Evolutionary conservation across 257 asterid genomes (phyloP).

Genomic region (Nicotiana benthamiana): DNA sequence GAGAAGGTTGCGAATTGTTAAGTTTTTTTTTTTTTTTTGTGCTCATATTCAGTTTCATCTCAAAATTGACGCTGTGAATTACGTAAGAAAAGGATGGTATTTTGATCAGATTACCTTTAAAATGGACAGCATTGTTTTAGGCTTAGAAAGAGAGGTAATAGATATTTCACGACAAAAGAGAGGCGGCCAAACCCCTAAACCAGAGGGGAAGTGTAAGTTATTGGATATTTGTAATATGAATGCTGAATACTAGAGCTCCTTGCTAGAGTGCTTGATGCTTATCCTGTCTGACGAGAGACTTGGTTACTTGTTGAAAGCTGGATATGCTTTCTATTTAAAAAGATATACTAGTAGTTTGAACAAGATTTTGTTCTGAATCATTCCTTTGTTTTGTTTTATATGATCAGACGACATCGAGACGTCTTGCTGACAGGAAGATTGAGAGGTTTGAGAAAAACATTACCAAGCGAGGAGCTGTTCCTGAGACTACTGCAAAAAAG

Average conservation of each 20-base stretch:
- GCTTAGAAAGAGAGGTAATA: not conserved
- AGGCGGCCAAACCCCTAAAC: not conserved
- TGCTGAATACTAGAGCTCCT: not conserved
- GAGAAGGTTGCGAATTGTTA: not conserved
- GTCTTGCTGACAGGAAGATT: constrained; percentile 80
- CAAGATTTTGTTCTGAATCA: not conserved
- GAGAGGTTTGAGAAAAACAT: constrained; percentile 91
- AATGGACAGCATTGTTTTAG: not conserved
- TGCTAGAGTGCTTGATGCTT: not conserved
- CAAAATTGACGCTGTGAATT: not conserved
- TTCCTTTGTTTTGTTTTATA: not conserved
- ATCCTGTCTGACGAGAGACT: not conserved
- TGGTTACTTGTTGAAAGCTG: not conserved
- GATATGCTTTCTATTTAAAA: not conserved
- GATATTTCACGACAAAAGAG: not conserved
- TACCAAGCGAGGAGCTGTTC: constrained; percentile 72
- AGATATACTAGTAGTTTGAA: not conserved
- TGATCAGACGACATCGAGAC: constrained; percentile 81
- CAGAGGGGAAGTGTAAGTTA: not conserved
- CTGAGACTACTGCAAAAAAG: constrained; percentile 72
- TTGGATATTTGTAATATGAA: not conserved
- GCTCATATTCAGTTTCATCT: not conserved
- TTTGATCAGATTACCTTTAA: not conserved
- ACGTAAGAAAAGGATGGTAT: not conserved
- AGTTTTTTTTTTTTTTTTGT: not conserved